These are phyloP conservation scores for Trichophyton mentagrophytes DNA, from an alignment of 2,329 filamentous ascomycete genomes.

Conservation along the genomic window DNA sequence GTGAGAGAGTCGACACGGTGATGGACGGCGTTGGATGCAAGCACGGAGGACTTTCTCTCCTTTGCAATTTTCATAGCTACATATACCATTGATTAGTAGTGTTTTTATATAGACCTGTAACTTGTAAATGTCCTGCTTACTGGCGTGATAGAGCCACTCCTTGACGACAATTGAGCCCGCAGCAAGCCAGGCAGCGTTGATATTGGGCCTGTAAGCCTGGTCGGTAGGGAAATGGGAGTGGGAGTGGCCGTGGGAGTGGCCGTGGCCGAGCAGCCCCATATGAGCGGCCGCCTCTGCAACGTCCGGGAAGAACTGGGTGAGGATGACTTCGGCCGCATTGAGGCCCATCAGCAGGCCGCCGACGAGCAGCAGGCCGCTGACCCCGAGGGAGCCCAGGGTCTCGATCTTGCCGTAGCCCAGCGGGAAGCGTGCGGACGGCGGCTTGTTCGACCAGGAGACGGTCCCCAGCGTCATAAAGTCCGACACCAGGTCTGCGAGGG, in stretches of 20 bases:
- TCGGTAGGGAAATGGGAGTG: conserved; percentile 50
- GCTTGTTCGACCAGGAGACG: conserved; percentile 81
- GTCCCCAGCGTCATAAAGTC: conserved; percentile 90
- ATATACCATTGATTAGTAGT: not conserved
- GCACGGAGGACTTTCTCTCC: conserved; percentile 86
- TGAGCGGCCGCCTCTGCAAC: conserved; percentile 39
- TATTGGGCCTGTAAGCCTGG: conserved; percentile 55
- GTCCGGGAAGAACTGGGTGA: conserved; percentile 61
- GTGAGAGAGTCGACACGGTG: conserved; percentile 94
- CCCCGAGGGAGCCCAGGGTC: conserved; percentile 81
- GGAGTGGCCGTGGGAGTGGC: conserved; percentile 47
- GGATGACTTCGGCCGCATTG: conserved; percentile 57
- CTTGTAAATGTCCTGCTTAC: conserved; percentile 44
- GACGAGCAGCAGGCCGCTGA: conserved; percentile 77
- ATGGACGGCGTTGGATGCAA: conserved; percentile 91
- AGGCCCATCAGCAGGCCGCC: conserved; percentile 89
- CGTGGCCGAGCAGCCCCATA: conserved; percentile 37
- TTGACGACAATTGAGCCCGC: conserved; percentile 82
- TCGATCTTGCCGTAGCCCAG: conserved; percentile 96
- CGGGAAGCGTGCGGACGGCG: conserved; percentile 72
- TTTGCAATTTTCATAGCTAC: conserved; percentile 87
- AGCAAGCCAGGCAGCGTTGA: conserved; percentile 91
- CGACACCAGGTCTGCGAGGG: conserved; percentile 85
- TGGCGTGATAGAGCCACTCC: conserved; percentile 93
- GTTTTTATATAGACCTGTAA: not conserved